Base-by-base conservation (phyloP, 257 asterid genomes). In the Paraleonurus japonicus region DNA sequence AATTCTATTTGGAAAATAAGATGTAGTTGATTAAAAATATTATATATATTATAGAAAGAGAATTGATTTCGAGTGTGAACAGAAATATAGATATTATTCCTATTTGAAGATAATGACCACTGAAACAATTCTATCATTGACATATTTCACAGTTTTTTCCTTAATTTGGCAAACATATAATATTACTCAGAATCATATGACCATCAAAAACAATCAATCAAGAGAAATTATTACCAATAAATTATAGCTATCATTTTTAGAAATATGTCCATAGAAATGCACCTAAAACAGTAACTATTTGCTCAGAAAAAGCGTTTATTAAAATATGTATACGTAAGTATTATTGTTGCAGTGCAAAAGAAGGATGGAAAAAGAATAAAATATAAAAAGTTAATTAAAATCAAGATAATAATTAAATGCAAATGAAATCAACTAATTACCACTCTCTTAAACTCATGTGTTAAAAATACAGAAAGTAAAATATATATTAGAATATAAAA, bases 251-350 rank as follows among this genome's bases (percentile, higher is more conserved):
- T 37, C 35, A 30, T 47, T 12, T 17, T 19, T 45, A 59, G 17
- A 61, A 10, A 19, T 16, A 63, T 24, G 9, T 55, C n/a, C 15
- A 55, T 39, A 35, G 0, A 27, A 45, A 41, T 28, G 61, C 17
- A 3, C 65, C 74, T 12, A 65, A 76, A 71, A 23, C 65, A 65
- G 69, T 17, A 63, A 61, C 4, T 64, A 35, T 59, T 19, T 32
- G 48, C 28, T 45, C 15, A n/a, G 12, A 1, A 23, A 19, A n/a
- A 67, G 16, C 24, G 50, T 15, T 15, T 28, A 26, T 8, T 68
- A 35, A 22, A 15, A 55, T 55, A 11, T 55, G 59, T n/a, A n/a
- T n/a, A n/a, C n/a, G n/a, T n/a, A n/a, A n/a, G n/a, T n/a, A n/a
- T n/a, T n/a, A n/a, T 39, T 11, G 47, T 12, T 11, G 47, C 47